These are phyloP conservation scores for Pneumocystis sp. DNA, from an alignment of 1,139 yeast species.

Conservation along the genomic window DNA sequence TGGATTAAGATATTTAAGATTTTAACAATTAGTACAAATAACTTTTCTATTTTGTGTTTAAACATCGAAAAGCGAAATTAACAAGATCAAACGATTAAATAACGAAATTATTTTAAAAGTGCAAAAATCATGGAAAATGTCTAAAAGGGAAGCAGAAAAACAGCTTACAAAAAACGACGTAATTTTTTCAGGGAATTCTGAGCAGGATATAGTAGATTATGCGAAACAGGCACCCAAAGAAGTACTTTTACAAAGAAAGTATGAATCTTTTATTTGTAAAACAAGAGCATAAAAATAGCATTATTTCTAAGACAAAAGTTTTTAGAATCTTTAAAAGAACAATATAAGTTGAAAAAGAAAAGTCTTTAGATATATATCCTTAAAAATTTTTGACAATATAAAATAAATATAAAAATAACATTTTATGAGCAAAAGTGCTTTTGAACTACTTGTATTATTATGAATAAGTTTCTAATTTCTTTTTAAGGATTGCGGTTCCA, in stretches of 20 bases:
- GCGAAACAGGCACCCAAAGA: conserved; percentile 11
- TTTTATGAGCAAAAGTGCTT: background rate
- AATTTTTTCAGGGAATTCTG: conserved; percentile 3
- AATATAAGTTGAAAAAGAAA: background rate
- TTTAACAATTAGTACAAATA: too few relatives aligned
- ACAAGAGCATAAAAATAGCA: background rate
- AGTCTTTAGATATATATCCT: background rate
- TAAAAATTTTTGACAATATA: background rate
- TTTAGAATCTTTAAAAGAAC: background rate
- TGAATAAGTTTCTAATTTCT: background rate
- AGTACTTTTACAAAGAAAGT: conserved; percentile 11
- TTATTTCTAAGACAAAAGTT: background rate
- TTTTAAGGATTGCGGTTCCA: background rate
- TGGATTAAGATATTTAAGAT: too few relatives aligned
- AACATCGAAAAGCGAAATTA: too few relatives aligned
- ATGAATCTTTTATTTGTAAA: background rate
- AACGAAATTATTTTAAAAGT: background rate
- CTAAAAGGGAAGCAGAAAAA: conserved; percentile 12
- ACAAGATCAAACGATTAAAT: background rate
- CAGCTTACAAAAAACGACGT: conserved; percentile 10
- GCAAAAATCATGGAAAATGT: conserved; percentile 5
- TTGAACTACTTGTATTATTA: background rate
- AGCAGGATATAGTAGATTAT: conserved; percentile 11
- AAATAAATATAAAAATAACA: background rate
- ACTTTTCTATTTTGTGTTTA: too few relatives aligned